Evolutionary conservation across 768 basidiomycete genomes (phyloP).

Genomic region (Kwoniella mangroviensis): DNA sequence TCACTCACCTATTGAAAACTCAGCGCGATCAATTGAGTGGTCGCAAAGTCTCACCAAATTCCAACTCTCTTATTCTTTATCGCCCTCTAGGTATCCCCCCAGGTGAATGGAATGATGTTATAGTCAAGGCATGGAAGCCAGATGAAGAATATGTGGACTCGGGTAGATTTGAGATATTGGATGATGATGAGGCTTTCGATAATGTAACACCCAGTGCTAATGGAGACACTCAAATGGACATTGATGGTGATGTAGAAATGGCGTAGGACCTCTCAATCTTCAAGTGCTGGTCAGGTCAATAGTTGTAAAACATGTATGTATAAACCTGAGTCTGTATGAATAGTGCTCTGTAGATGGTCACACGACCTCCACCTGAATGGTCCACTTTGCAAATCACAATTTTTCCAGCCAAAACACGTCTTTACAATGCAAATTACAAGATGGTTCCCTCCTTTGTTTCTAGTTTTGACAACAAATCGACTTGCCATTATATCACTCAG

Average conservation of each 20-base stretch:
- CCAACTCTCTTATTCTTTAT: slow-evolving; percentile 39
- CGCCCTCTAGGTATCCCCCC: slow-evolving; percentile 29
- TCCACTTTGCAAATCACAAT: slow-evolving; percentile 6
- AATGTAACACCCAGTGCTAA: not conserved
- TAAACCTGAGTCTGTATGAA: no score
- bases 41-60: not conserved
- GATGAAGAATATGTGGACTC: slow-evolving; percentile 24
- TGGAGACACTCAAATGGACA: slow-evolving; percentile 11
- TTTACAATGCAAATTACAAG: not conserved
- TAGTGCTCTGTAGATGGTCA: slow-evolving; percentile 2
- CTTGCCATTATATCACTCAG: not conserved
- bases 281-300: not conserved
- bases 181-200: slow-evolving; percentile 35
- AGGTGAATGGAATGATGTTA: slow-evolving; percentile 12
- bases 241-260: slow-evolving; percentile 24
- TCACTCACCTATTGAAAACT: slow-evolving; percentile 44
- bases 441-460: not conserved
- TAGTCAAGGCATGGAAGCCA: slow-evolving; percentile 38
- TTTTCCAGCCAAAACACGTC: slow-evolving; percentile 3
- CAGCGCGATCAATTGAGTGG: slow-evolving; percentile 22
- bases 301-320: not conserved
- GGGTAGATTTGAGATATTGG: slow-evolving; percentile 34
- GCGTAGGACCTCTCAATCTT: not conserved
- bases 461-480: not conserved
- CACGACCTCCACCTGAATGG: slow-evolving; percentile 23